Percentiles rank a stretch among this genome's conserved stretches.
Conservation (phyloP, 2,329 filamentous ascomycete genomes). For the Clarireedia monteithiana region DNA sequence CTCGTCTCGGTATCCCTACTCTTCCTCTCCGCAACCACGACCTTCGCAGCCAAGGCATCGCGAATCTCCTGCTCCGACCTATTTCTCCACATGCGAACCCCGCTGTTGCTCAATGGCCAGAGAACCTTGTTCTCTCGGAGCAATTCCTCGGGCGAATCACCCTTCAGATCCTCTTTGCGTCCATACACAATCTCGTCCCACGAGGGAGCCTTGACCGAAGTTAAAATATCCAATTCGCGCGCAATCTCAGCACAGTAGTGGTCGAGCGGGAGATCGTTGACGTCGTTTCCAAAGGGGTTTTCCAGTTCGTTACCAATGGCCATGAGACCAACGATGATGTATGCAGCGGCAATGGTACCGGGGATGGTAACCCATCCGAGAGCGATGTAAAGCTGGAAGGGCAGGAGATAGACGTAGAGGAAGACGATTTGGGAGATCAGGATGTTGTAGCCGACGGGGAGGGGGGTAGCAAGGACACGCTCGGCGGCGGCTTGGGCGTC, state of each 20-base stretch:
- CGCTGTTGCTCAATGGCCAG: conserved; percentile 33
- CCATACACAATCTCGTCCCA: conserved; percentile 18
- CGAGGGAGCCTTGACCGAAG: conserved; percentile 13
- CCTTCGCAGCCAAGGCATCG: conserved; percentile 25
- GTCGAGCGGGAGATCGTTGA: conserved; percentile 75
- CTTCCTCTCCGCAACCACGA: conserved; percentile 14
- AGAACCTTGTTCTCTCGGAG: conserved; percentile 27
- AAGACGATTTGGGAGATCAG: conserved; percentile 81
- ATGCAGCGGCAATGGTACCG: conserved; percentile 62
- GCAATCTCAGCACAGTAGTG: conserved; percentile 69
- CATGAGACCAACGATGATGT: conserved; percentile 74
- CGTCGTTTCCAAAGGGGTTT: conserved; percentile 76
- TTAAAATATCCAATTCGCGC: conserved; percentile 64
- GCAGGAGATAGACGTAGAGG: conserved; percentile 72
- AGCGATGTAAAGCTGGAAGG: conserved; percentile 64
- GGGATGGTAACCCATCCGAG: conserved; percentile 73
- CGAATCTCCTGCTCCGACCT: conserved; percentile 38
- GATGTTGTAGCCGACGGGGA: conserved; percentile 77
- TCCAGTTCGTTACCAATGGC: conserved; percentile 76
- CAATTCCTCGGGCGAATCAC: background rate
- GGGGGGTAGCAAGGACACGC: conserved; percentile 72
- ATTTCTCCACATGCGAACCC: conserved; percentile 37
- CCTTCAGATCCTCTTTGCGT: background rate
- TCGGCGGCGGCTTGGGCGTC: conserved; percentile 68
- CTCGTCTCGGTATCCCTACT: background rate